Base-by-base conservation (phyloP, 441 rosid genomes). In the Adansonia madagascariensis region DNA sequence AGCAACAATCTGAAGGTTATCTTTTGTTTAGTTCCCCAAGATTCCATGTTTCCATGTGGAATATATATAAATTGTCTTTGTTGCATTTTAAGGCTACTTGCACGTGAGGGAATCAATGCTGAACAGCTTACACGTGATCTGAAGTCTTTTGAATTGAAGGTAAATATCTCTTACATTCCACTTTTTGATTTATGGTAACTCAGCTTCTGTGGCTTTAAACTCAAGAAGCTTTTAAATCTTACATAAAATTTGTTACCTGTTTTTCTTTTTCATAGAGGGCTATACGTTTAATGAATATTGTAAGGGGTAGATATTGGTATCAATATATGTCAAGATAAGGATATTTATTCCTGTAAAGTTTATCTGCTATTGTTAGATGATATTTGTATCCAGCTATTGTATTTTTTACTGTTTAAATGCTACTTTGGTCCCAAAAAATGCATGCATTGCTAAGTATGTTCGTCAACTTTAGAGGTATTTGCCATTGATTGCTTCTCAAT, bases 41-140 rank as follows among this genome's bases (percentile, higher is more conserved):
- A 49, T 47, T 57, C 50, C 20, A 55, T 63, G 59, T 62, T 52
- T 59, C 7, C 12, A 20, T 39, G 41, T 71, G 59, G 72, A 61
- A 47, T 18, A 15, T 43, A 39, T 27, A 31, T 18, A 41, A 39
- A 50, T 78, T 41, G 60, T 64, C 55, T 74, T 35, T 17, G 46
- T 71, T 69, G 35, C n/a, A 7, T 72, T 77, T 77, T 41, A 78
- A 95, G 98, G 88, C 85, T 95, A 82, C 98, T 94, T 86, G 99
- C 97, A 35, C 92, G 98, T 39, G 98, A 95, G 82, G 99, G 99
- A 83, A 90, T 95, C 82, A 95, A 95, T 75, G 97, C 97, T 0
- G 99, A 95, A 80, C 99, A 94, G 82, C 94, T 95, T 76, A 94
- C 99, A 31, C 91, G 97, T 24, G 97, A 94, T 88, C 89, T 95